Base-by-base conservation (phyloP, 176 grass and related monocot species). In the Triticum dicoccoides region DNA sequence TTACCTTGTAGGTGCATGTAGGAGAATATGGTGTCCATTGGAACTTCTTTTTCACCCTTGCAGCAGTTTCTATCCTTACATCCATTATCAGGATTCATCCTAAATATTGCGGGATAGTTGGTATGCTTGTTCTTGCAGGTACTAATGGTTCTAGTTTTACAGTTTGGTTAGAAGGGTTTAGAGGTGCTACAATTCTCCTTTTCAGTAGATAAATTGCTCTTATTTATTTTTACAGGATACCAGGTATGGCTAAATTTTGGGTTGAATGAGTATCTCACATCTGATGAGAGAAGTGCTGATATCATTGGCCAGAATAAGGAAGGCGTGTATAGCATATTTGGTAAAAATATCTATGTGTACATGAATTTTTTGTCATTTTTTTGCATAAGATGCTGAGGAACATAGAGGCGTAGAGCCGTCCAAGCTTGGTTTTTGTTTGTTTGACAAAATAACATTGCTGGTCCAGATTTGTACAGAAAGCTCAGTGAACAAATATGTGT, bases 11-110 rank as follows among this genome's bases (percentile, higher is more conserved):
- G 97, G 92, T 96, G 69, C 97, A 98, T 96, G 88, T 90, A 71
- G 97, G 93, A 76, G 93, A 98, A 87, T 98, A 98, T 69, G 97
- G 97, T 59, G 97, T 96, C 67, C 97, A 98, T 33, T 98, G 92
- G 97, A 98, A 98, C 83, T 98, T 98, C 85, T 98, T 98, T 98
- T 98, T 98, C 83, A 98, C 97, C 27, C 94, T 96, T 65, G 92
- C 91, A 78, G 92, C 84, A 80, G 86, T 98, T 90, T 91, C 94
- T 79, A 88, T 94, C 69, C 76, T 98, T 78, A 92, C 94, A 88
- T 92, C 92, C 8, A 76, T 92, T 52, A 73, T 94, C 83, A 90
- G 81, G 67, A 94, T 98, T 44, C 86, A 94, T 92, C 90, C 94
- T 51, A 92, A 82, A 69, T 89, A 92, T 73, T 96, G 90, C 88